Conservation (phyloP, 306 rosid species). For the Fragaria iinumae region DNA sequence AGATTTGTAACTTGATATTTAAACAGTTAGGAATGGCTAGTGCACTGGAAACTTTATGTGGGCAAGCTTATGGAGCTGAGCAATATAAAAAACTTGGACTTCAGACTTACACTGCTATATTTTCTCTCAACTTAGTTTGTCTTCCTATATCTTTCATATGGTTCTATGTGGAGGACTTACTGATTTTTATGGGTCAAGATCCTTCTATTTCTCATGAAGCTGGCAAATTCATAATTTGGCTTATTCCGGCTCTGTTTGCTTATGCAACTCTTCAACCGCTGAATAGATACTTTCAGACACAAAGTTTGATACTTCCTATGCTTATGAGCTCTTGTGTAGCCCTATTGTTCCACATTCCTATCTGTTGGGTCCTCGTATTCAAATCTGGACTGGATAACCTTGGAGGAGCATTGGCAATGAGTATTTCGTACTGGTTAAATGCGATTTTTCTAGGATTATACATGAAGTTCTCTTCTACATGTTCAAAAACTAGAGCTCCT, state of each 20-base stretch:
- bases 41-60: conserved; percentile 47
- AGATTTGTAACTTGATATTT: conserved; percentile 4
- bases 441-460: conserved; percentile 52
- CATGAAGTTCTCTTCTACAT: conserved; percentile 45
- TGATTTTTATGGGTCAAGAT: conserved; percentile 69
- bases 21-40: conserved; percentile 44
- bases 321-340: conserved; percentile 42
- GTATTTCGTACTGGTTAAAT: conserved; percentile 61
- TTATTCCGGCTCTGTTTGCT: conserved; percentile 74
- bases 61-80: conserved; percentile 50
- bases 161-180: conserved; percentile 55
- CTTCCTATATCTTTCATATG: conserved; percentile 57
- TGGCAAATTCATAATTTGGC: conserved; percentile 54
- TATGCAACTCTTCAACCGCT: conserved; percentile 58
- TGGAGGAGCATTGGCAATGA: conserved; percentile 77
- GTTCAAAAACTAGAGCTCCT: conserved; percentile 43
- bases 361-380: conserved; percentile 71
- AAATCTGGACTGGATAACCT: conserved; percentile 42
- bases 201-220: conserved; percentile 66
- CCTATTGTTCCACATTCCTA: conserved; percentile 47
- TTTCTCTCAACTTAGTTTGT: conserved; percentile 51
- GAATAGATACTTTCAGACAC: conserved; percentile 61
- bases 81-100: conserved; percentile 37
- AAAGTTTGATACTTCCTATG: conserved; percentile 61
- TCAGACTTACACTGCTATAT: conserved; percentile 31